Evolutionary conservation across 495 filamentous ascomycete species (phyloP).

Genomic region (Neurospora discreta): DNA sequence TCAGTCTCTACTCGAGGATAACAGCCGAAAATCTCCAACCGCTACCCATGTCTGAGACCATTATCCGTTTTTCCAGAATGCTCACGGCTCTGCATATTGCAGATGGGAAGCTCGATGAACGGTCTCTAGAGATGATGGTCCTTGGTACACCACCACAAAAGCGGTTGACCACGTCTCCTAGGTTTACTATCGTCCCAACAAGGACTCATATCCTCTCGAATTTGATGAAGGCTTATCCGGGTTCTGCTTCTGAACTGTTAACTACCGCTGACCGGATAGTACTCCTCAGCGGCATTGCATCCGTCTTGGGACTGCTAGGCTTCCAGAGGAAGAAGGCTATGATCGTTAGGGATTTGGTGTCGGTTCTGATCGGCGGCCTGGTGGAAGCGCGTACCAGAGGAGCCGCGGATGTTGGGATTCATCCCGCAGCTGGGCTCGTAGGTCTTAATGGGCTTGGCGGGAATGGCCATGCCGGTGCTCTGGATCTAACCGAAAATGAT

Average conservation of each 20-base stretch:
- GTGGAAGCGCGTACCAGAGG: conserved; percentile 88
- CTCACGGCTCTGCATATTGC: conserved; percentile 58
- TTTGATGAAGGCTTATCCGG: conserved; percentile 63
- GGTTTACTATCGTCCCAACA: conserved; percentile 38
- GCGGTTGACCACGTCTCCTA: conserved; percentile 28
- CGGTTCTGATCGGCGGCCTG: conserved; percentile 69
- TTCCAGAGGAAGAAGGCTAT: conserved; percentile 79
- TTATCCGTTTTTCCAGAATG: conserved; percentile 68
- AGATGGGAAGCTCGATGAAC: conserved; percentile 55
- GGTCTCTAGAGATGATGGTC: conserved; percentile 58
- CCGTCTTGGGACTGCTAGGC: conserved; percentile 63
- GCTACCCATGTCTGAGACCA: conserved; percentile 68
- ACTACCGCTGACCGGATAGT: conserved; percentile 59
- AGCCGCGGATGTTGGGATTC: conserved; percentile 88
- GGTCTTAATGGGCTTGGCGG: conserved; percentile 43
- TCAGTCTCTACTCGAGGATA: conserved; percentile 73
- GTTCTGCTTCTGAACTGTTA: conserved; percentile 47
- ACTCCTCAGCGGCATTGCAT: conserved; percentile 78
- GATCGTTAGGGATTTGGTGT: conserved; percentile 71
- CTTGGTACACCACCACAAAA: conserved; percentile 23
- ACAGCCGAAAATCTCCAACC: conserved; percentile 73
- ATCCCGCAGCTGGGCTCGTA: conserved; percentile 77
- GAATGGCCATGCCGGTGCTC: conserved; percentile 36
- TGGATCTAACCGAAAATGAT: conserved; percentile 66
- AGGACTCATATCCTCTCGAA: conserved; percentile 59